Percentiles rank a stretch among this genome's conserved stretches.
Conservation (phyloP, 2,329 filamentous ascomycete species). For the Colletotrichum sp. region DNA sequence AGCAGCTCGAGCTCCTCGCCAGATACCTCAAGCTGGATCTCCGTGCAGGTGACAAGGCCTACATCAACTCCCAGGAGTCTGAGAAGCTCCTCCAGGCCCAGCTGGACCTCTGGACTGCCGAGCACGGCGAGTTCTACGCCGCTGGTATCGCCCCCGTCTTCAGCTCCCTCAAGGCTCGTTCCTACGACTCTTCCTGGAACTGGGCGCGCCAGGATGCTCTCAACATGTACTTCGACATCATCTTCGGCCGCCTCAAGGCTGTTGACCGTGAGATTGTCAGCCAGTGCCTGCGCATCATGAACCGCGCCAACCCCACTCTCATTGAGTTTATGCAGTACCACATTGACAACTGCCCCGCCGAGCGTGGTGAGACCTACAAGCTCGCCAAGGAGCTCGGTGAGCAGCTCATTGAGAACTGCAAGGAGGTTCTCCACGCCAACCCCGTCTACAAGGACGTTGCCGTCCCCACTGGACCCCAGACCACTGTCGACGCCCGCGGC, state of each 20-base stretch:
- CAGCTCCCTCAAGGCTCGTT: slow-evolving; percentile 88
- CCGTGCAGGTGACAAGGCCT: slow-evolving; percentile 93
- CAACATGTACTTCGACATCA: slow-evolving; percentile 99
- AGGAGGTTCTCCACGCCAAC: slow-evolving; percentile 81
- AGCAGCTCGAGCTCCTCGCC: slow-evolving; percentile 93
- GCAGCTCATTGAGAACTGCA: slow-evolving; percentile 97
- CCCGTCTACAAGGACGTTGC: slow-evolving; percentile 97
- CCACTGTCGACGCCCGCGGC: slow-evolving; percentile 89
- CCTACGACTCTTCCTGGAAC: slow-evolving; percentile 99
- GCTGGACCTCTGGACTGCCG: slow-evolving; percentile 90
- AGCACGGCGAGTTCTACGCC: slow-evolving; percentile 97
- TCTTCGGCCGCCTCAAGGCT: slow-evolving; percentile 90
- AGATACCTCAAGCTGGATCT: slow-evolving; percentile 98
- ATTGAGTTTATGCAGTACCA: slow-evolving; percentile 99
- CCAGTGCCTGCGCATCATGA: slow-evolving; percentile 99
- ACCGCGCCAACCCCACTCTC: slow-evolving; percentile 92
- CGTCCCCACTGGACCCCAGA: slow-evolving; percentile 88
- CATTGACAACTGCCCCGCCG: slow-evolving; percentile 97
- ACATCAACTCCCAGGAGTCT: slow-evolving; percentile 82
- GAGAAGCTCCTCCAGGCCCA: slow-evolving; percentile 89
- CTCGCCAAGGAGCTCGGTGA: slow-evolving; percentile 94
- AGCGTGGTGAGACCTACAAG: slow-evolving; percentile 96
- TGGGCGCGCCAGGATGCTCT: slow-evolving; percentile 98
- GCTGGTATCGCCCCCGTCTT: slow-evolving; percentile 94
- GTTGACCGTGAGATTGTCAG: slow-evolving; percentile 98